phyloP scores from a whole-genome alignment of 2,329 filamentous ascomycete genomes.

The Colletotrichum filicis region DNA sequence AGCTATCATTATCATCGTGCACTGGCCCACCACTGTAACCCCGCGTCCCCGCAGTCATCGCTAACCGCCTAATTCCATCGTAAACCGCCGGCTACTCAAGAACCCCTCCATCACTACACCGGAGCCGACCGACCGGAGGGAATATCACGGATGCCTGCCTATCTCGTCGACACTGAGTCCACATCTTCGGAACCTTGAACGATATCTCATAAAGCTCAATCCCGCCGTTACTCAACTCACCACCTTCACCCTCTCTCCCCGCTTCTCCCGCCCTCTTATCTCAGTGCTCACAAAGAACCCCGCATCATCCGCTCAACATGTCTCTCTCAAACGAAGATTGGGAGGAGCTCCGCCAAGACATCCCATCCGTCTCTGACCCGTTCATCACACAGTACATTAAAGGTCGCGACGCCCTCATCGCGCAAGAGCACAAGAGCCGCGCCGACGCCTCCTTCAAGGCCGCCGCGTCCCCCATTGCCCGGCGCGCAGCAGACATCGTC shows the following conservation, averaged over 20 bases:
- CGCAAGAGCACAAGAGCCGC: conserved; percentile 83
- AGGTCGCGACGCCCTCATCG: conserved; percentile 80
- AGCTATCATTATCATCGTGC: background rate
- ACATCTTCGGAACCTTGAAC: background rate
- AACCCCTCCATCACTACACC: background rate
- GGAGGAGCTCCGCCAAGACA: conserved; percentile 65
- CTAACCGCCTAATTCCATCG: conserved; percentile 28
- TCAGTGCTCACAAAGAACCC: background rate
- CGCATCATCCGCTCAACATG: conserved; percentile 39
- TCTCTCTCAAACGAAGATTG: conserved; percentile 67
- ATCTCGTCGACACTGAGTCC: background rate
- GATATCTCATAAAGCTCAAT: conserved; percentile 2
- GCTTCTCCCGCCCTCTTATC: background rate
- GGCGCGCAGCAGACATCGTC: conserved; percentile 79
- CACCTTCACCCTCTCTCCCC: background rate
- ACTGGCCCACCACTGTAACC: conserved; percentile 12
- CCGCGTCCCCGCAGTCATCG: conserved; percentile 8
- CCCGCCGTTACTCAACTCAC: background rate
- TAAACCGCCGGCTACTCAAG: conserved; percentile 9
- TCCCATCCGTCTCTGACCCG: conserved; percentile 71
- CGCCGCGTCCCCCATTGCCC: conserved; percentile 77
- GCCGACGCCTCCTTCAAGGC: conserved; percentile 77
- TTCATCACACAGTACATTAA: conserved; percentile 86
- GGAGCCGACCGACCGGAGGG: conserved; percentile 5
- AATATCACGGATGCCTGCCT: conserved; percentile 22